Evolutionary conservation across 2,329 filamentous ascomycete species (phyloP).

Genomic region (Hortaea werneckii): DNA sequence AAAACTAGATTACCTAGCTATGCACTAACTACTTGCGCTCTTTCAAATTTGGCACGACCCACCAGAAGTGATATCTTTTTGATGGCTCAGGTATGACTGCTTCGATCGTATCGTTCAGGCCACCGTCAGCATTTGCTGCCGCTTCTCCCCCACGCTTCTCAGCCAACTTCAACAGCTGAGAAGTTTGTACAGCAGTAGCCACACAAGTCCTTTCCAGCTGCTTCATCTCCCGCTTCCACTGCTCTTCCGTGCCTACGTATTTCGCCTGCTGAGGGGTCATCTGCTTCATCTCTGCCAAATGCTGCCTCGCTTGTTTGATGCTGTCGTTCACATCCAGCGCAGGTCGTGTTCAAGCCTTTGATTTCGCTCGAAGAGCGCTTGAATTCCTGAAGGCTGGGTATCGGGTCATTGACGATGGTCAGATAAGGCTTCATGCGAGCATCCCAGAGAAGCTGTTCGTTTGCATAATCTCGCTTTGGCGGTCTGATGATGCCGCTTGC

Average conservation of each 20-base stretch:
- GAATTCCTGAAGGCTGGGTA: conserved; percentile 57
- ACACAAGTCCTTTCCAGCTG: conserved; percentile 23
- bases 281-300: conserved; percentile 29
- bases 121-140: neutral
- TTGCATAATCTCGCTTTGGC: conserved; percentile 54
- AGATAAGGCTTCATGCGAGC: conserved; percentile 80
- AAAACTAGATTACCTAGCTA: too few relatives aligned
- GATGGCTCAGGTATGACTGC: conserved; percentile 28
- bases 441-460: conserved; percentile 61
- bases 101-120: conserved; percentile 16
- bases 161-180: conserved; percentile 14
- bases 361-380: conserved; percentile 15
- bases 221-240: conserved; percentile 27
- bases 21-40: conserved; percentile 7
- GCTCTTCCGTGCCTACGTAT: conserved; percentile 27
- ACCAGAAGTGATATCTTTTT: conserved; percentile 35
- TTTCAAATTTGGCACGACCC: conserved; percentile 36
- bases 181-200: conserved; percentile 18
- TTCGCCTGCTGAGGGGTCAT: conserved; percentile 23
- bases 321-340: conserved; percentile 10
- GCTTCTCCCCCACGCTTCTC: conserved; percentile 12
- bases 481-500: conserved; percentile 46
- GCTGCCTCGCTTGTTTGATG: conserved; percentile 26
- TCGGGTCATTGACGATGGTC: conserved; percentile 54
- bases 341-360: neutral